These are phyloP conservation scores for Aspergillus floridensis DNA, from an alignment of 2,329 filamentous ascomycete genomes.

Conservation along the genomic window DNA sequence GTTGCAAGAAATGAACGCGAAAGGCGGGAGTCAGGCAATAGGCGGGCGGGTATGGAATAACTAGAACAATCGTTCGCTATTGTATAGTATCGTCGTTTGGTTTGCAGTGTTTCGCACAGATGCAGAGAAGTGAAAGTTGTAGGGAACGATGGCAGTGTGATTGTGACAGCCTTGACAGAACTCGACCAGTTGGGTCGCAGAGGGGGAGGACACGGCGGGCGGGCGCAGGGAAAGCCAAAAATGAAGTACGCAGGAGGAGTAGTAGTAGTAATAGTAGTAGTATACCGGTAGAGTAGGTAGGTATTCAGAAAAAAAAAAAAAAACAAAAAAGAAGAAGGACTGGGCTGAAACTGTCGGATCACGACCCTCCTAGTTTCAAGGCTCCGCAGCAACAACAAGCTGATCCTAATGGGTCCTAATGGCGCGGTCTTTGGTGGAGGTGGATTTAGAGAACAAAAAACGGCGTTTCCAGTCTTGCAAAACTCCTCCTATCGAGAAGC, in stretches of 20 bases:
- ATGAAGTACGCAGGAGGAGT: not conserved
- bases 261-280: not conserved
- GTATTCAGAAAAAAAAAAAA: no score
- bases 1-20: constrained; percentile 5
- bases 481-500: constrained; percentile 4
- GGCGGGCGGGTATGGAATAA: not conserved
- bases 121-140: not conserved
- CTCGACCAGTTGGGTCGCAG: not conserved
- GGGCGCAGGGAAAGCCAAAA: not conserved
- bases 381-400: not conserved
- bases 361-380: not conserved
- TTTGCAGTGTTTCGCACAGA: not conserved
- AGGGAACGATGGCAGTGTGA: not conserved
- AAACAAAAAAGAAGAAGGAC: not conserved
- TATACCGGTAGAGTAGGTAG: no score
- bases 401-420: not conserved
- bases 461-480: not conserved
- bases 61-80: not conserved
- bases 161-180: not conserved
- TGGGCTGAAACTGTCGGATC: not conserved
- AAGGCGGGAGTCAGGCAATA: constrained; percentile 3
- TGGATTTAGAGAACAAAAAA: not conserved
- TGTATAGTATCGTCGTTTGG: not conserved
- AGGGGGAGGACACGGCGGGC: not conserved
- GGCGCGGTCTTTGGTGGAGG: not conserved